Evolutionary conservation across 2,329 filamentous ascomycete species (phyloP).

Genomic region (Phaeosphaeriaceae sp.): DNA sequence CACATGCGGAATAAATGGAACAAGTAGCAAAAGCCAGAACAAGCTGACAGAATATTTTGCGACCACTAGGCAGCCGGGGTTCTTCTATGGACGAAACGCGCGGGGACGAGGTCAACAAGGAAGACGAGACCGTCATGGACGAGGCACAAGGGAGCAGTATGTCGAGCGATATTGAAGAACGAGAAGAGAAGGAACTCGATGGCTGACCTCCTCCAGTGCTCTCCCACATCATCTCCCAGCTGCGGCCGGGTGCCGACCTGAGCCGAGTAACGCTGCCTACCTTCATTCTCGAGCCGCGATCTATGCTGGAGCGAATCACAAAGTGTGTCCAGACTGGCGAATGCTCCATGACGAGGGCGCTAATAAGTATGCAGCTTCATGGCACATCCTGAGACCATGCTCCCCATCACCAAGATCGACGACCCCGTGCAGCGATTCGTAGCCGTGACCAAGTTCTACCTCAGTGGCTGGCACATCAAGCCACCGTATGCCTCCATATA

Average conservation of each 20-base stretch:
- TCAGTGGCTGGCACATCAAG: conserved; percentile 98
- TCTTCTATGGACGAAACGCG: conserved; percentile 51
- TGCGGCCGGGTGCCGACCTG: conserved; percentile 92
- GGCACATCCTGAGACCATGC: conserved; percentile 95
- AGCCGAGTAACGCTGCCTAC: conserved; percentile 94
- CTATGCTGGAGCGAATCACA: conserved; percentile 98
- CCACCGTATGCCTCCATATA: conserved; percentile 73
- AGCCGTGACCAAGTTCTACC: conserved; percentile 95
- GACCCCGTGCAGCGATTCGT: conserved; percentile 91
- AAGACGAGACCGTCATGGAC: conserved; percentile 83
- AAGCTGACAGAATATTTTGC: conserved; percentile 24
- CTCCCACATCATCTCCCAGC: conserved; percentile 94
- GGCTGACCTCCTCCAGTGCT: conserved; percentile 69
- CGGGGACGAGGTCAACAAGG: conserved; percentile 51
- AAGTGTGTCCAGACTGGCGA: conserved; percentile 72
- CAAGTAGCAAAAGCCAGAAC: background rate
- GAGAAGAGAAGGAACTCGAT: conserved; percentile 6
- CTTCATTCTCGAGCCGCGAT: conserved; percentile 96
- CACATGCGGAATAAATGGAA: conserved; percentile 7
- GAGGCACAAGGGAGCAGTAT: conserved; percentile 92
- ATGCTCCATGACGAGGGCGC: conserved; percentile 1
- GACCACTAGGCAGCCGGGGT: conserved; percentile 48
- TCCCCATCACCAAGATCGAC: conserved; percentile 85
- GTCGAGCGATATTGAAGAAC: conserved; percentile 34
- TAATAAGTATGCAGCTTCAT: conserved; percentile 76